Evolutionary conservation across 1,139 yeast genomes (phyloP), one percentile per base, ranked within the genome.

Genomic region (Geotrichum citri-aurantii): DNA sequence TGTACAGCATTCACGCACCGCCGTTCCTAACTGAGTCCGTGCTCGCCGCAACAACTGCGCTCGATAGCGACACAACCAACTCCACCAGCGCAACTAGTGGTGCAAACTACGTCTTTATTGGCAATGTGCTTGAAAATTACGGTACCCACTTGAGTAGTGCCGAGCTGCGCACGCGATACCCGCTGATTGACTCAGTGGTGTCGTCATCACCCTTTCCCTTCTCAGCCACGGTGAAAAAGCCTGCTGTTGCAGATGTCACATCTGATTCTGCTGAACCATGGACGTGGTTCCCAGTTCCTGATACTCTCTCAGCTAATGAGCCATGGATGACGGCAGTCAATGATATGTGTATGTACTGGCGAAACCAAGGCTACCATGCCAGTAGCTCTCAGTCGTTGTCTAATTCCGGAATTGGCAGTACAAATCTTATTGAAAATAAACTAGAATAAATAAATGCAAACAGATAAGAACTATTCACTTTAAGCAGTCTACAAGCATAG

Each of bases 1-100:
- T 3, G 64, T 88, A 82, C 66, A 76, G 88, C 58, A 95, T 95
- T 0, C 96, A 88, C 71, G 92, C 92, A 0, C 89, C 91, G 0
- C 71, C 86, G 48, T 76, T 74, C 6, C 71, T 88, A 12, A 82
- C 88, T 1, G 81, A 84, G 51, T 49, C 60, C 0, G 65, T 85
- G 1, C 63, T 85, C 11, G 31, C 58, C 4, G 69, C 72, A 5
- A 48, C 51, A 19, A n/a, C 14, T 29, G 7, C n/a, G 7, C 7
- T 7, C 7, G 29, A 26, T 26, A 26, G 29, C 51, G 14, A 7
- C 49, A 48, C 46, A 14, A 37, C 57, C n/a, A n/a, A n/a, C n/a
- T n/a, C n/a, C n/a, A n/a, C n/a, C n/a, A n/a, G n/a, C n/a, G n/a
- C n/a, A n/a, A n/a, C n/a, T n/a, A 40, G 52, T 11, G 52, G 57